Base-by-base conservation (phyloP, 192 early-diverging fungal genomes). In the Coemansia sp. region DNA sequence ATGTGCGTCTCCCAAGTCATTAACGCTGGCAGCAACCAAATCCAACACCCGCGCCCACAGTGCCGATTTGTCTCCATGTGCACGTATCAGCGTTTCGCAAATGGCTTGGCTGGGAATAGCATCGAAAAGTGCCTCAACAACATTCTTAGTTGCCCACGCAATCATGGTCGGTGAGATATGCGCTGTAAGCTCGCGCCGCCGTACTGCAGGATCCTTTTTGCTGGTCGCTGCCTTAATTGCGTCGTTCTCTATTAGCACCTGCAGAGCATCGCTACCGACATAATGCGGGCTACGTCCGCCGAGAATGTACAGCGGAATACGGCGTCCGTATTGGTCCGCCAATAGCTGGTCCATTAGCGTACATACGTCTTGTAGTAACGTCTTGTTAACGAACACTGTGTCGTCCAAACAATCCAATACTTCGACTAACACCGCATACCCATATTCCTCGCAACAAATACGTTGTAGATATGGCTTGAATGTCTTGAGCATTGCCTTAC, bases 381-480 rank as follows among this genome's bases (percentile, higher is more conserved):
- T 74, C 68, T 95, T 96, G 56, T 74, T 67, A 48, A 93, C 75
- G 28, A 94, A 77, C 25, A 94, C 92, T 12, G 95, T 98, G 76
- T 98, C 96, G 75, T 98, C 96, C 18, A 95, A 84, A 60, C 87
- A 88, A 73, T 96, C 94, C 69, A 96, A 87, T 38, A 89, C 78
- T 55, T 86, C 82, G 3, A 98, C 62, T 49, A 98, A 80, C 4
- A 94, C 94, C 32, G 90, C 81, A 56, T 95, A 86, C 18, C 94
- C 96, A 68, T 93, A 89, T 83, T 95, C 93, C 67, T 98, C 96
- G 56, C 72, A 78, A 65, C 88, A 85, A 65, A 98, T 91, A 73
- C 91, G 91, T 60, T 64, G 56, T 24, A 95, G 72, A 64, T 85
- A 93, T 4, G 86, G 85, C 68, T 93, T 94, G 72, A 98, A 87